Conservation (phyloP, 2,329 filamentous ascomycete genomes). For the Biscogniauxia marginata region DNA sequence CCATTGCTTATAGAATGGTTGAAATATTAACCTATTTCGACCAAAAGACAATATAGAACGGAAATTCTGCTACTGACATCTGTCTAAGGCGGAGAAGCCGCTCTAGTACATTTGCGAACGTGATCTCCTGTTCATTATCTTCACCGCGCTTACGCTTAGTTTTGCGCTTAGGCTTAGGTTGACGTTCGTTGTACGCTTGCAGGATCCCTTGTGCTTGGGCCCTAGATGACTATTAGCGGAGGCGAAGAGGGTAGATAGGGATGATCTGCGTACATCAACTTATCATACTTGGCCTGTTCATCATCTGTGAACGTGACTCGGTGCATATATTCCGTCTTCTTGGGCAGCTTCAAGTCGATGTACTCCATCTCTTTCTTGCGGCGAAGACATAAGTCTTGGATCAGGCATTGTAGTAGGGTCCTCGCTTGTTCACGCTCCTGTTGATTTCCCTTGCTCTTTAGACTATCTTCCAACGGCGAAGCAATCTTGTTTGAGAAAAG, state of each 20-base stretch:
- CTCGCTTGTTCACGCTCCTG: conserved; percentile 59
- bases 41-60: background rate
- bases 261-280: conserved; percentile 54
- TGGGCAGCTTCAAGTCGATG: conserved; percentile 75
- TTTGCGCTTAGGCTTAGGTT: conserved; percentile 24
- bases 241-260: conserved; percentile 4
- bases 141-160: conserved; percentile 18
- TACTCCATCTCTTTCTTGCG: conserved; percentile 88
- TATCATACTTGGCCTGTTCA: conserved; percentile 76
- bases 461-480: conserved; percentile 52
- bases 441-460: conserved; percentile 12
- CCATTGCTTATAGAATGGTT: conserved; percentile 14
- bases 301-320: conserved; percentile 70
- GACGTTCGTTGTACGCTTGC: conserved; percentile 53
- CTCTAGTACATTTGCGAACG: conserved; percentile 76
- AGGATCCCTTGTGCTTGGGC: conserved; percentile 73
- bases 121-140: conserved; percentile 39
- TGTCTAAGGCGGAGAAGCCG: conserved; percentile 80
- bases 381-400: conserved; percentile 77
- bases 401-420: conserved; percentile 69
- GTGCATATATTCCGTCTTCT: conserved; percentile 75
- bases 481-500: conserved; percentile 74
- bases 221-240: conserved; percentile 38
- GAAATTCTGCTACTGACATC: conserved; percentile 43
- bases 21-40: conserved; percentile 13